Base-by-base conservation (phyloP, 148 eudicot genomes). In the Chenopodium album region DNA sequence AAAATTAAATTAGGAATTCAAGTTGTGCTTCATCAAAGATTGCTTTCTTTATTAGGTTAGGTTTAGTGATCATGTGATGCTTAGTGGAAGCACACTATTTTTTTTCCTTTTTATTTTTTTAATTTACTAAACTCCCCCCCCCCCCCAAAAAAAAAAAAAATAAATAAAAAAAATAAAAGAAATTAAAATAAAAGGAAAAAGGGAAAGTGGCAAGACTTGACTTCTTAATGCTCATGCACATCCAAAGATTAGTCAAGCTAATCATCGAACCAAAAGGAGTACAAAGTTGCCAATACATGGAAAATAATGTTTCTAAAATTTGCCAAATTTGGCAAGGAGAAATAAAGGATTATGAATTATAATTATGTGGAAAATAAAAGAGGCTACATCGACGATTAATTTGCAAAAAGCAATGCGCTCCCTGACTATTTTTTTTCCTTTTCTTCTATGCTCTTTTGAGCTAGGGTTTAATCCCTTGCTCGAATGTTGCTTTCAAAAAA, bases 11-110 rank as follows among this genome's bases (percentile, higher is more conserved):
- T 75, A 23, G 56, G 32, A 23, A 77, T 69, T 46, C 28, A 75
- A 70, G 56, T 62, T 80, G 63, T 32, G 50, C 47, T 62, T 79
- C 9, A n/a, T 69, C 48, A 28, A 62, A 46, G 69, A 31, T 70
- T 11, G 32, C 5, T 32, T 84, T 62, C 5, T 77, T 64, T 52
- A 68, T 75, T 76, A 79, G 67, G 48, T 48, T 67, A 75, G 44
- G 23, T 20, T 14, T 60, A 47, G 79, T 79, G 74, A 81, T 64
- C 84, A 85, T 78, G 84, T 85, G 87, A 85, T 34, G 71, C 72
- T 44, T 81, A 78, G 81, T 85, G 87, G 87, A 73, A 81, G 44
- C 84, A 85, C 84, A 85, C 75, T 66, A 81, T 54, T 71, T 28
- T 48, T 60, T 68, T 60, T 60, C 9, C 74, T 75, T 64, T 60